Evolutionary conservation across 805 yeast genomes (phyloP), one percentile per base, ranked within the genome.

Genomic region (Candida xyloterini): DNA sequence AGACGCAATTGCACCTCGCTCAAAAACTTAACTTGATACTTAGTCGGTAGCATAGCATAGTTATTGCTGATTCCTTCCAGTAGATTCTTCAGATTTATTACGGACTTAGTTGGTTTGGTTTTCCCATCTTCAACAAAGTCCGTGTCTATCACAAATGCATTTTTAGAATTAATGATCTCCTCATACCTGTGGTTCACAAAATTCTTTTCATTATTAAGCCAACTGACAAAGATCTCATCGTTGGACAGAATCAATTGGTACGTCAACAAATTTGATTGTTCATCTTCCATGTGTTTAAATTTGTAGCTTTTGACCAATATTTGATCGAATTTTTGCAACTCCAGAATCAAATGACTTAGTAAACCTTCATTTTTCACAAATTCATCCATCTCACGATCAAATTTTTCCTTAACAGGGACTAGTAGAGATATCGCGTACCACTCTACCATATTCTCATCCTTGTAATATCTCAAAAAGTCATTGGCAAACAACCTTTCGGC

Each of bases 31-130:
- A 79, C 63, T 44, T 81, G 79, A 47, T 69, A 76, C 31, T 72
- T 71, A 13, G 73, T 70, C 18, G 68, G 67, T 45, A 79, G 66
- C 18, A 79, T 66, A 26, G 65, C 65, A 59, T 78, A 79, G 45
- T 76, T 79, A 11, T 66, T 65, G 3, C 81, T 78, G 38, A 80
- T 67, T 32, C 74, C 73, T 46, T 78, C 78, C 15, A 84, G 59
- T 29, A 84, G 57, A 49, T 78, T 79, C 30, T 69, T 69, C 44
- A 84, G 56, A 34, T 76, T 74, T 27, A 71, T 65, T 0, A 89
- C 78, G 1, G 87, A 75, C 45, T 73, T 73, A 0, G 88, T 81
- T 0, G 91, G 89, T 44, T 71, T 72, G 0, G 78, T 69, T 36
- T 59, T 58, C 6, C 57, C 58, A n/a, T 42, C 46, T 32, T 63